These are phyloP conservation scores for Fusarium xyrophilum DNA, from an alignment of 2,329 filamentous ascomycete genomes.

Conservation along the genomic window DNA sequence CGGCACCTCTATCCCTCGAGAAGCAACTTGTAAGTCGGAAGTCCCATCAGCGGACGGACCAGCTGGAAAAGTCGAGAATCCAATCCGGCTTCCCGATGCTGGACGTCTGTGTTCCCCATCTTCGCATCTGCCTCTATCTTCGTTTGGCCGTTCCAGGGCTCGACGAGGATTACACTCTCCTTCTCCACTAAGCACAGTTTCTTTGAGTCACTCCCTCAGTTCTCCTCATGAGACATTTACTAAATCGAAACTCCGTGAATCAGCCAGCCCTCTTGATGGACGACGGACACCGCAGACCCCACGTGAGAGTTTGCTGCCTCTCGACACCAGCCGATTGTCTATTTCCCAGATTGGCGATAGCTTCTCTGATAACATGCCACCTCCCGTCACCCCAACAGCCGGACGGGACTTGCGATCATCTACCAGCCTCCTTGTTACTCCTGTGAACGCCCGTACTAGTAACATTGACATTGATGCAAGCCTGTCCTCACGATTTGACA, in stretches of 20 bases:
- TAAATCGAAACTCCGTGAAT: slow-evolving; percentile 57
- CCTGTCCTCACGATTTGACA: slow-evolving; percentile 77
- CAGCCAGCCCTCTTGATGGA: slow-evolving; percentile 68
- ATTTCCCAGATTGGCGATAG: slow-evolving; percentile 69
- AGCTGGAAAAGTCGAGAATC: slow-evolving; percentile 19
- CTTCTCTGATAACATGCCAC: slow-evolving; percentile 48
- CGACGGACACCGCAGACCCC: slow-evolving; percentile 78
- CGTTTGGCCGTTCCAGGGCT: slow-evolving; percentile 46
- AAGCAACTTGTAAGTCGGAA: slow-evolving; percentile 56
- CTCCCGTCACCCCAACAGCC: slow-evolving; percentile 82
- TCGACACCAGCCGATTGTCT: slow-evolving; percentile 82
- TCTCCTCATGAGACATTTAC: slow-evolving; percentile 53
- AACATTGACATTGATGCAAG: slow-evolving; percentile 75
- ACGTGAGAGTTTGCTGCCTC: slow-evolving; percentile 73
- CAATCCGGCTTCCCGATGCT: slow-evolving; percentile 40
- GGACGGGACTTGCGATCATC: slow-evolving; percentile 60
- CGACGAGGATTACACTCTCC: slow-evolving; percentile 45
- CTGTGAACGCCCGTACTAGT: slow-evolving; percentile 72
- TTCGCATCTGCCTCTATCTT: slow-evolving; percentile 48
- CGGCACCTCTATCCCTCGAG: slow-evolving; percentile 47
- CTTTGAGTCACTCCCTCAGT: slow-evolving; percentile 37
- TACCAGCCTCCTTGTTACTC: slow-evolving; percentile 66
- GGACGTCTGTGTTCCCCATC: slow-evolving; percentile 45
- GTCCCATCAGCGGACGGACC: slow-evolving; percentile 19
- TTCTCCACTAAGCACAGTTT: slow-evolving; percentile 44